A percentile compares a stretch with the other conserved stretches of the same genome.
Evolutionary conservation across 148 eudicot species (phyloP).

Genomic region (Pharnaceum exiguum): DNA sequence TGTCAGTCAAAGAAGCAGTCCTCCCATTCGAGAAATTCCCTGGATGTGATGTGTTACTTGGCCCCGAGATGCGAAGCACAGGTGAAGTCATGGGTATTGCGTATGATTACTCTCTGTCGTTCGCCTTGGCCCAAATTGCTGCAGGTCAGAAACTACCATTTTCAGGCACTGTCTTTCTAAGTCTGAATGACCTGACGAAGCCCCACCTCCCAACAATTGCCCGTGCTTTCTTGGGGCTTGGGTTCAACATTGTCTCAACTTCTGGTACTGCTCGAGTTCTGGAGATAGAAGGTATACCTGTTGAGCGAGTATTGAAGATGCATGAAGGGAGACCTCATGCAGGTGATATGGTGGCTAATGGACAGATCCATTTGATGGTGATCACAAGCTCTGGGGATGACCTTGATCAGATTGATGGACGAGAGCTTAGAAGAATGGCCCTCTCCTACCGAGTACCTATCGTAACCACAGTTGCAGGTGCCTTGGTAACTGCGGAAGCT

Average conservation of each 20-base stretch:
- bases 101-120: constrained; percentile 56
- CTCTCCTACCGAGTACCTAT: constrained; percentile 79
- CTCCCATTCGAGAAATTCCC: constrained; percentile 94
- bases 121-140: constrained; percentile 89
- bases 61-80: constrained; percentile 98
- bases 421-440: constrained; percentile 91
- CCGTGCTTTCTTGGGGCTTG: constrained; percentile 54
- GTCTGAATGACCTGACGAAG: constrained; percentile 87
- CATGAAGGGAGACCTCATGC: constrained; percentile 98
- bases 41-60: constrained; percentile 82
- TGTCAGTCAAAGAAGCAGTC: constrained; percentile 93
- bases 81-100: constrained; percentile 97
- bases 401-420: constrained; percentile 84
- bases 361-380: constrained; percentile 89
- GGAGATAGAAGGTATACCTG: constrained; percentile 71
- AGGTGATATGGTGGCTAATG: constrained; percentile 85
- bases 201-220: constrained; percentile 67
- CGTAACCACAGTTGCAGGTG: constrained; percentile 89
- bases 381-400: constrained; percentile 88
- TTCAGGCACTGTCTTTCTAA: constrained; percentile 77
- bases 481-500: constrained; percentile 78
- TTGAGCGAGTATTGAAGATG: constrained; percentile 84
- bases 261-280: constrained; percentile 85
- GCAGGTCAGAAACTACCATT: constrained; percentile 85
- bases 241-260: constrained; percentile 66